phyloP scores from a whole-genome alignment of 2,329 filamentous ascomycete species.

The Aspergillus thermomutatus region DNA sequence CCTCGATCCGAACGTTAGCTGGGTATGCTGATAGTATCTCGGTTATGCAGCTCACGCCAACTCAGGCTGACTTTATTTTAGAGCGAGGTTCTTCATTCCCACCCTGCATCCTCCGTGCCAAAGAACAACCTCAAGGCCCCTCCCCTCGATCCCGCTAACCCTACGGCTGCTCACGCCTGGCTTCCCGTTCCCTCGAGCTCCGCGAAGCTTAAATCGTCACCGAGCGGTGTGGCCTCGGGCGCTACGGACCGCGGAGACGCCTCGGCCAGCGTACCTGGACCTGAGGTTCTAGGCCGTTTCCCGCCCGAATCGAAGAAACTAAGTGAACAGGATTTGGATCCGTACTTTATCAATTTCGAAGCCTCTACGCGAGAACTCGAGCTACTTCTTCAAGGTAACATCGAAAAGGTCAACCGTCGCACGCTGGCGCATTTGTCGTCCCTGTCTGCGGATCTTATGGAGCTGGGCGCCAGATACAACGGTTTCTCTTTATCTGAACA shows the following conservation, averaged over 20 bases:
- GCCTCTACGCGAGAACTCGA: slow-evolving; percentile 89
- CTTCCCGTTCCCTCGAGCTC: slow-evolving; percentile 82
- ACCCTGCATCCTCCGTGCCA: slow-evolving; percentile 84
- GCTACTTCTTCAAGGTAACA: slow-evolving; percentile 79
- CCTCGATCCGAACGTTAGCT: slow-evolving; percentile 95
- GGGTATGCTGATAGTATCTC: slow-evolving; percentile 59
- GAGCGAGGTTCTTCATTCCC: slow-evolving; percentile 92
- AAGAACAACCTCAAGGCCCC: slow-evolving; percentile 94
- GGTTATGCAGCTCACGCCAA: slow-evolving; percentile 11
- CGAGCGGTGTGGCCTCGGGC: slow-evolving; percentile 15
- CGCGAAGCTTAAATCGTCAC: slow-evolving; percentile 70
- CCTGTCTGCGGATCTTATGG: slow-evolving; percentile 81
- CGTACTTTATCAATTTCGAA: slow-evolving; percentile 94
- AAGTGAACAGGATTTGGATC: slow-evolving; percentile 86
- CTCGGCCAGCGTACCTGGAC: slow-evolving; percentile 57
- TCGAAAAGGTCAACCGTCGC: slow-evolving; percentile 93
- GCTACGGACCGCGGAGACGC: slow-evolving; percentile 52
- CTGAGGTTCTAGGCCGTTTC: slow-evolving; percentile 71
- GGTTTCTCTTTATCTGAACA: slow-evolving; percentile 94
- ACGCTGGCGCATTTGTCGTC: slow-evolving; percentile 81
- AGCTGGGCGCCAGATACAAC: slow-evolving; percentile 93
- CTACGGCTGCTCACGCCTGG: slow-evolving; percentile 78
- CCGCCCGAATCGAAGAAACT: slow-evolving; percentile 73
- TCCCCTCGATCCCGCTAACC: slow-evolving; percentile 92
- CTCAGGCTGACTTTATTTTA: slow-evolving; percentile 40